These are phyloP conservation scores for Paecilomyces niveus DNA, from an alignment of 2,329 filamentous ascomycete species.

Conservation along the genomic window DNA sequence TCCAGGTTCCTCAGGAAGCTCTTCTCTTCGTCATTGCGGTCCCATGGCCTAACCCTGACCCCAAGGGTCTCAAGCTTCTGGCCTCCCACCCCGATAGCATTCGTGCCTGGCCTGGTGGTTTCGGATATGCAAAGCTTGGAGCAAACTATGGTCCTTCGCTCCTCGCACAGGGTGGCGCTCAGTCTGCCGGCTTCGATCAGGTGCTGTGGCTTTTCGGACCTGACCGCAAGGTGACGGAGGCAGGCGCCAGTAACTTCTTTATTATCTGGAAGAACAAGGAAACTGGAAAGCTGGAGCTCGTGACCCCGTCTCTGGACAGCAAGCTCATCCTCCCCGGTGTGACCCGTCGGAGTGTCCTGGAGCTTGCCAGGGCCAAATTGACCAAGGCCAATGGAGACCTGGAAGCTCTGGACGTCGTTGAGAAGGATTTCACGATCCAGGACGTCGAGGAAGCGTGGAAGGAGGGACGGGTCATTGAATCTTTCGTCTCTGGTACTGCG, in stretches of 20 bases:
- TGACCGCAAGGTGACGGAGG: conserved; percentile 71
- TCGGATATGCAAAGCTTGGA: conserved; percentile 81
- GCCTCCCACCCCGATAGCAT: conserved; percentile 72
- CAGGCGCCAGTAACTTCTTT: conserved; percentile 84
- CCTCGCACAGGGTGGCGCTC: conserved; percentile 66
- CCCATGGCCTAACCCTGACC: conserved; percentile 31
- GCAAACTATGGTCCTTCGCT: conserved; percentile 83
- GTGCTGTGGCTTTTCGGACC: conserved; percentile 80
- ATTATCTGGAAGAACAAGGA: conserved; percentile 55
- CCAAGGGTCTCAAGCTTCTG: background rate
- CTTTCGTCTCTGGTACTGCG: conserved; percentile 79
- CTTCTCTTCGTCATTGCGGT: conserved; percentile 66
- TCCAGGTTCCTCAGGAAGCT: conserved; percentile 66
- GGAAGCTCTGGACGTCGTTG: conserved; percentile 59
- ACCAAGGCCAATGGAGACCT: conserved; percentile 42
- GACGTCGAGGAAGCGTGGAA: conserved; percentile 62
- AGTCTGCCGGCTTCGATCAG: conserved; percentile 68
- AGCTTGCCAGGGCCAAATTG: conserved; percentile 52
- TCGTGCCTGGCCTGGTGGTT: conserved; percentile 82
- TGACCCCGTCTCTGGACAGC: conserved; percentile 74
- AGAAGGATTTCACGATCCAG: conserved; percentile 70
- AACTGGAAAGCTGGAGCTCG: conserved; percentile 52
- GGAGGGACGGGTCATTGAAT: conserved; percentile 68
- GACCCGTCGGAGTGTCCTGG: conserved; percentile 66
- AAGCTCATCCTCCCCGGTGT: conserved; percentile 77